Conservation (phyloP, 2,329 filamentous ascomycete genomes). For the Aureobasidium zeae region DNA sequence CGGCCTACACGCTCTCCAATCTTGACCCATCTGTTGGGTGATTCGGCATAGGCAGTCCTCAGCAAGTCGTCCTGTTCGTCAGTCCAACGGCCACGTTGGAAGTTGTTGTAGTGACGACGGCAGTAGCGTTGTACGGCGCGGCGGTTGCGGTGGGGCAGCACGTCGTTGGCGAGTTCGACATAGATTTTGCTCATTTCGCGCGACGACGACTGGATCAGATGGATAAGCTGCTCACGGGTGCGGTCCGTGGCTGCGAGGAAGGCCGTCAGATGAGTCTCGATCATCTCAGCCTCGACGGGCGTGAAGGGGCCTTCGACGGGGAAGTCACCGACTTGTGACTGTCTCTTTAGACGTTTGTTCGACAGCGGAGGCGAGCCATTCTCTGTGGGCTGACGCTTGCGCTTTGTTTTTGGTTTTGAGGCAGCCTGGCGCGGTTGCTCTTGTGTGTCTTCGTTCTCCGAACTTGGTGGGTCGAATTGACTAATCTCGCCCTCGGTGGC, state of each 20-base stretch:
- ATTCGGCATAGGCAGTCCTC: constrained; percentile 36
- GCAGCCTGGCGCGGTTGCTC: constrained; percentile 1
- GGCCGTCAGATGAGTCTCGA: constrained; percentile 4
- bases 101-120: constrained; percentile 56
- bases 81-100: constrained; percentile 51
- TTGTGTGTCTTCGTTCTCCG: constrained; percentile 3
- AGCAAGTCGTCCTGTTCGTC: constrained; percentile 50
- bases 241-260: not conserved
- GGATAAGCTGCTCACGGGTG: constrained; percentile 2
- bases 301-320: constrained; percentile 15
- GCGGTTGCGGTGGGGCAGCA: constrained; percentile 14
- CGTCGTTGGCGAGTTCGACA: not conserved
- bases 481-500: constrained; percentile 4
- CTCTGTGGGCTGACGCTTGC: constrained; percentile 8
- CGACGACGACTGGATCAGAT: constrained; percentile 13
- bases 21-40: constrained; percentile 50
- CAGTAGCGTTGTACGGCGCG: constrained; percentile 35
- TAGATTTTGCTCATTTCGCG: constrained; percentile 12
- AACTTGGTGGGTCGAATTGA: constrained; percentile 8
- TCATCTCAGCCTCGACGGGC: constrained; percentile 6
- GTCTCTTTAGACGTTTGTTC: constrained; percentile 7
- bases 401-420: constrained; percentile 16
- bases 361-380: not conserved
- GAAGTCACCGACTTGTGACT: not conserved
- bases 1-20: constrained; percentile 57